Conservation (phyloP, 257 asterid species). For the Solanum chiquidenum region DNA sequence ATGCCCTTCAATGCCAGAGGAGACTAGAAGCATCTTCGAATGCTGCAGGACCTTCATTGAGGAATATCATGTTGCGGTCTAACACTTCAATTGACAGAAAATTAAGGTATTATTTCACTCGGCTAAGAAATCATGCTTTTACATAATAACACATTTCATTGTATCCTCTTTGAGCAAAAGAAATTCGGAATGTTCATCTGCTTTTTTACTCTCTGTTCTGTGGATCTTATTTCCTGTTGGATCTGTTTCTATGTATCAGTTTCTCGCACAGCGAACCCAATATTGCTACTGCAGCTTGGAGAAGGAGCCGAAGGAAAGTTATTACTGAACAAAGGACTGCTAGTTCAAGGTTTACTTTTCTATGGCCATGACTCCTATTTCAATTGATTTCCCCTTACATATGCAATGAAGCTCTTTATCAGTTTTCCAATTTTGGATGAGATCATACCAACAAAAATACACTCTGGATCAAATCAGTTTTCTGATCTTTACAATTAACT, state of each 20-base stretch:
- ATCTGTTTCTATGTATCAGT: constrained; percentile 39
- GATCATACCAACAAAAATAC: neutral
- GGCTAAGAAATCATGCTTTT: neutral
- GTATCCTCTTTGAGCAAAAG: neutral
- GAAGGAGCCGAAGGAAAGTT: constrained; percentile 85
- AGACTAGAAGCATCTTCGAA: constrained; percentile 67
- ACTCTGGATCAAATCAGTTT: neutral
- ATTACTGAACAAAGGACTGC: constrained; percentile 91
- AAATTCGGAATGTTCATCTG: neutral
- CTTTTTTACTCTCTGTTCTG: neutral
- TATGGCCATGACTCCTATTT: constrained; percentile 12
- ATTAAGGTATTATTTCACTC: constrained; percentile 41
- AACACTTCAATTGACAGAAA: constrained; percentile 67
- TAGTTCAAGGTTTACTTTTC: constrained; percentile 68
- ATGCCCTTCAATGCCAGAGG: constrained; percentile 52
- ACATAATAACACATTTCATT: neutral
- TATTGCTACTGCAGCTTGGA: constrained; percentile 87
- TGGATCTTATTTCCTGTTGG: constrained; percentile 1
- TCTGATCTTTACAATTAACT: neutral
- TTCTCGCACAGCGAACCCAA: constrained; percentile 87
- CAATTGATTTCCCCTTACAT: neutral
- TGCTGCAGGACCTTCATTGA: constrained; percentile 76
- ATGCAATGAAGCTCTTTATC: neutral
- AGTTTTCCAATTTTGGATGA: neutral
- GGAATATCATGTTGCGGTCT: constrained; percentile 75